These are phyloP conservation scores for California macrophylla DNA, from an alignment of 441 rosid species.

Conservation along the genomic window DNA sequence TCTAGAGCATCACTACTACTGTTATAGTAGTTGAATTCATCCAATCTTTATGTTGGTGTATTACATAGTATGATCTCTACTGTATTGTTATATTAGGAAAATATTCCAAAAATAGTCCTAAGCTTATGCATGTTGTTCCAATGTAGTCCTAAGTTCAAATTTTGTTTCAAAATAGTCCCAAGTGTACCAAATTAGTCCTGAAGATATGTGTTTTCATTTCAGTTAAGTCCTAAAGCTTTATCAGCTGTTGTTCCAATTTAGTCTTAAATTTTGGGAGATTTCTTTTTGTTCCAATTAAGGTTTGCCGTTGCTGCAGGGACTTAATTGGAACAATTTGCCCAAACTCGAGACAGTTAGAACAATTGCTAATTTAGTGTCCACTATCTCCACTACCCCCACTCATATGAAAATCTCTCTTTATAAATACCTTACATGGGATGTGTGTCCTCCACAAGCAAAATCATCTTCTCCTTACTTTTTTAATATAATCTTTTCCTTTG, in stretches of 20 bases:
- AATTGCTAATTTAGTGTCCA: neutral
- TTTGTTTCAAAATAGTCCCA: neutral
- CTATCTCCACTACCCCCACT: neutral
- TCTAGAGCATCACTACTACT: neutral
- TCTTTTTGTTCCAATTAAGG: too few relatives aligned
- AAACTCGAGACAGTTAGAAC: too few relatives aligned
- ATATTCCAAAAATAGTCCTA: too few relatives aligned
- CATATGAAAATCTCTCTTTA: neutral
- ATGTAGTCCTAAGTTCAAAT: neutral
- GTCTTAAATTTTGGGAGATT: too few relatives aligned
- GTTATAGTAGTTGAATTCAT: neutral
- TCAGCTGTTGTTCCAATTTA: neutral
- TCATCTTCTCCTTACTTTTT: neutral
- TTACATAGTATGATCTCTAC: neutral
- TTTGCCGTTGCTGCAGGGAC: neutral
- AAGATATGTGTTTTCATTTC: neutral
- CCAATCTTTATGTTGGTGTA: neutral
- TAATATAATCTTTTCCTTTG: neutral
- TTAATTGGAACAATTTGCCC: neutral
- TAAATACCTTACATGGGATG: neutral
- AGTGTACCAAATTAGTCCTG: neutral
- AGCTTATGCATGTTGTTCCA: neutral
- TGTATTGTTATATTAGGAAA: neutral
- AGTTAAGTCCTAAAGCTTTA: neutral
- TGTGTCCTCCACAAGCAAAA: slow-evolving; percentile 5